Evolutionary conservation across 148 eudicot genomes (phyloP), one percentile per base, ranked within the genome.

Genomic region (Rhododendron henanense): DNA sequence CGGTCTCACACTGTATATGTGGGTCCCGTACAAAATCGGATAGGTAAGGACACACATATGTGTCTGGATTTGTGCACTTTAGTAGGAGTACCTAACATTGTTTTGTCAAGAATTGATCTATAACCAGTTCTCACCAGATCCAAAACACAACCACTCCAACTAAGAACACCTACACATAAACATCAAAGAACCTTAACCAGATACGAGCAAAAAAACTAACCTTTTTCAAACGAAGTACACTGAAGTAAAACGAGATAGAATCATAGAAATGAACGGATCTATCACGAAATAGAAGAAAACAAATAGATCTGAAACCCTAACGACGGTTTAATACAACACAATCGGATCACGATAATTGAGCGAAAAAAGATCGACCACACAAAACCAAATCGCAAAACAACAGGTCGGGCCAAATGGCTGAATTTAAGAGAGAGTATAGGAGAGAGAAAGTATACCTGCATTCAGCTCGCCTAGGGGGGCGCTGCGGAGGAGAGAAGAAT

Each of bases 271-370:
- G 55, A 15, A 21, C 16, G 5, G 81, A 78, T 45, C 81, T 78
- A 45, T 19, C 19, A 45, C n/a, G 45, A 15, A 78, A 13, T 14
- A n/a, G 44, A 37, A 39, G 73, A 69, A 82, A 28, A 82, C 65
- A 82, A 37, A 61, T 19, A 82, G 84, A 82, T 82, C 84, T 61
- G 74, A 82, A 82, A 61, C 51, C 63, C 23, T 28, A 48, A 50
- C 2, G 51, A 23, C 33, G 18, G 21, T 53, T 63, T 65, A 65
- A 65, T n/a, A 65, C 33, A 65, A 65, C 11, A n/a, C 28, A 65
- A 7, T 7, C 71, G 71, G 50, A 61, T 7, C 45, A 6, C 74
- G 51, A 61, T 59, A 82, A 28, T 59, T 23, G 9, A 18, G 74
- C 50, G 21, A 82, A 2, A 9, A 55, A 82, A 82, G 23, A 15